These are phyloP conservation scores for Sanguinoderma infundibulare DNA, from an alignment of 1,284 basidiomycete species.

Conservation along the genomic window DNA sequence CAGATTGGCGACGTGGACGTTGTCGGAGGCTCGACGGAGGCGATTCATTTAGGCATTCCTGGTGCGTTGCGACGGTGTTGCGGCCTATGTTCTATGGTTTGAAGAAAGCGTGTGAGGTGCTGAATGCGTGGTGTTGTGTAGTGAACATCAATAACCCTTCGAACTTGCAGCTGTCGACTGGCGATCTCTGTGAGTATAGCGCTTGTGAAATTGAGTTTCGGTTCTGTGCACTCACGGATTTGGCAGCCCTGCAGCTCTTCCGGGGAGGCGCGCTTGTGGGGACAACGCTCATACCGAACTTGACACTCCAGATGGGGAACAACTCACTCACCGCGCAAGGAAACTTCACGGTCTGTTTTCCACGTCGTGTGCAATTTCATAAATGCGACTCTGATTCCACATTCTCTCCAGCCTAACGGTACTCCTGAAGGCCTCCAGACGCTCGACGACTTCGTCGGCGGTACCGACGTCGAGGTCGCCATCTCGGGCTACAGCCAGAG, in stretches of 20 bases:
- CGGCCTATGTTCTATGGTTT: constrained; percentile 33
- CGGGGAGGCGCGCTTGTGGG: constrained; percentile 57
- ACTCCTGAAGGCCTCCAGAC: constrained; percentile 67
- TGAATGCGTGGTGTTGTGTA: not conserved
- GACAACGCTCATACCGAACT: constrained; percentile 61
- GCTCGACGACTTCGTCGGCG: constrained; percentile 73
- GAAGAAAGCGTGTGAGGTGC: no score
- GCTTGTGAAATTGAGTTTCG: not conserved
- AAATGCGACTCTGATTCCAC: not conserved
- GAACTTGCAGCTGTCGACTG: constrained; percentile 63
- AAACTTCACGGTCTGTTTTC: constrained; percentile 47
- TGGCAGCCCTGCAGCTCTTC: constrained; percentile 51
- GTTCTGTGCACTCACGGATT: not conserved
- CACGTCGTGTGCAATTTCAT: constrained; percentile 11
- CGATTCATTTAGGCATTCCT: constrained; percentile 63
- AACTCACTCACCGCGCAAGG: constrained; percentile 57
- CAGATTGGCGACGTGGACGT: constrained; percentile 72
- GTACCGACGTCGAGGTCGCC: constrained; percentile 55
- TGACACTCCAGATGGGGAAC: constrained; percentile 61
- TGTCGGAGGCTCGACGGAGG: constrained; percentile 66
- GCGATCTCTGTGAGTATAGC: constrained; percentile 57
- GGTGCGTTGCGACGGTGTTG: no score
- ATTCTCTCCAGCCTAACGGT: constrained; percentile 47
- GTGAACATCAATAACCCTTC: constrained; percentile 75
- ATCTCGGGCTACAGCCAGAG: constrained; percentile 67